Evolutionary conservation across 2,329 filamentous ascomycete species (phyloP).

Genomic region (Drechslerella stenobrocha): DNA sequence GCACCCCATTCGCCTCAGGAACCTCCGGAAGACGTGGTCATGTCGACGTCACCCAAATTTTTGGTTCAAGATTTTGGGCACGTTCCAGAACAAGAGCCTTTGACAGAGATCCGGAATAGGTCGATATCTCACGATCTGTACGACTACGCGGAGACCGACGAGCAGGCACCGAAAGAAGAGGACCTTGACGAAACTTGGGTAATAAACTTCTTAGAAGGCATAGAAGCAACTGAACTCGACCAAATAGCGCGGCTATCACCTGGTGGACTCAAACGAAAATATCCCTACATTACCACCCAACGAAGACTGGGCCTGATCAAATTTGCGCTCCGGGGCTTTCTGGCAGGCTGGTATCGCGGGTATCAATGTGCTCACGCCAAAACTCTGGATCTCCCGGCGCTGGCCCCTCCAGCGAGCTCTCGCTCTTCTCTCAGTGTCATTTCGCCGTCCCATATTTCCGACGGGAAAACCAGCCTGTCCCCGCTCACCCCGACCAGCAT

Average conservation of each 20-base stretch:
- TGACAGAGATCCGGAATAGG: slow-evolving; percentile 10
- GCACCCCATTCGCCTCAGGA: slow-evolving; percentile 14
- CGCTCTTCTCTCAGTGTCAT: slow-evolving; percentile 15
- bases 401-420: neutral
- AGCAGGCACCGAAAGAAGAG: neutral
- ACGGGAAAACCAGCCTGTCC: slow-evolving; percentile 9
- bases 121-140: neutral
- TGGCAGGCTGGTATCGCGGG: slow-evolving; percentile 21
- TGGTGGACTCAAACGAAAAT: slow-evolving; percentile 19
- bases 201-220: slow-evolving; percentile 23
- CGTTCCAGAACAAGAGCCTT: slow-evolving; percentile 32
- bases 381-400: slow-evolving; percentile 7
- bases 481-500: slow-evolving; percentile 32
- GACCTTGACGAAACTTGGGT: slow-evolving; percentile 30
- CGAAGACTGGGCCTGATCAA: slow-evolving; percentile 23
- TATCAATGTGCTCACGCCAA: slow-evolving; percentile 12
- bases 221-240: slow-evolving; percentile 21
- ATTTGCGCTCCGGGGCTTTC: slow-evolving; percentile 30
- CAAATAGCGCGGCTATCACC: slow-evolving; percentile 19
- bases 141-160: neutral
- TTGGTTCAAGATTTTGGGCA: slow-evolving; percentile 17
- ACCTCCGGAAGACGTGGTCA: slow-evolving; percentile 25
- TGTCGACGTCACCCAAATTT: slow-evolving; percentile 33
- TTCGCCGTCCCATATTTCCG: slow-evolving; percentile 24
- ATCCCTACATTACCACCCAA: slow-evolving; percentile 19